phyloP scores from a whole-genome alignment of 495 filamentous ascomycete genomes.

The Penicillium macrosclerotiorum region DNA sequence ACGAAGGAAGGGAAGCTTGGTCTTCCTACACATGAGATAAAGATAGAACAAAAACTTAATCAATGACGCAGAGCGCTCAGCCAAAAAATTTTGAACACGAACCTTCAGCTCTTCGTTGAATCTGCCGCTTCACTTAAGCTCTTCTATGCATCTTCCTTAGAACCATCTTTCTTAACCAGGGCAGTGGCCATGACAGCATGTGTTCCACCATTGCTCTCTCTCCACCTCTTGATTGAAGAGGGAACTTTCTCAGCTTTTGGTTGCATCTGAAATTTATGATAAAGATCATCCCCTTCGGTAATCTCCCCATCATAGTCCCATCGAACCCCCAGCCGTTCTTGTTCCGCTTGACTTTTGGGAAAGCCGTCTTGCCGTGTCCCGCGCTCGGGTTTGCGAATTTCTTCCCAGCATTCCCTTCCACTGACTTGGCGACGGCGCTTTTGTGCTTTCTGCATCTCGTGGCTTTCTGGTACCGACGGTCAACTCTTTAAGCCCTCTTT shows the following conservation, averaged over 20 bases:
- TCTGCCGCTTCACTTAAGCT: not conserved
- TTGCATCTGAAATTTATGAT: conserved; percentile 4
- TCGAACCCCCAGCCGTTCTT: conserved; percentile 2
- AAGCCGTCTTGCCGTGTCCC: not conserved
- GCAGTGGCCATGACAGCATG: conserved; percentile 4
- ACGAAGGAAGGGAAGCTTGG: too few relatives aligned
- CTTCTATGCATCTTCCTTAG: conserved; percentile 4
- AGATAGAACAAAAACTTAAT: too few relatives aligned
- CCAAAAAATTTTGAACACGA: too few relatives aligned
- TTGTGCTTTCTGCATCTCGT: conserved; percentile 3
- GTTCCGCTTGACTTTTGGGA: conserved; percentile 1
- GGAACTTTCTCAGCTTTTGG: conserved; percentile 1
- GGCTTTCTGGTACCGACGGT: too few relatives aligned
- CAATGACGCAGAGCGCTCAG: too few relatives aligned
- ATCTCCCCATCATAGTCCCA: conserved; percentile 4
- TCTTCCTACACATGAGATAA: too few relatives aligned
- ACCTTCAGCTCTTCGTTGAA: not conserved
- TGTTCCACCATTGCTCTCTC: conserved; percentile 2
- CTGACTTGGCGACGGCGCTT: not conserved
- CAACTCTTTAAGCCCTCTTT: too few relatives aligned
- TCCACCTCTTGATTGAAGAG: conserved; percentile 3
- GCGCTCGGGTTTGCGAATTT: not conserved
- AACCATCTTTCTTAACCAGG: conserved; percentile 1
- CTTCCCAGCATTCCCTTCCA: conserved; percentile 1
- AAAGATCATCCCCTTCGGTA: conserved; percentile 1